Evolutionary conservation across 169 alveolate species (phyloP).

Genomic region (Plasmodium vivax): DNA sequence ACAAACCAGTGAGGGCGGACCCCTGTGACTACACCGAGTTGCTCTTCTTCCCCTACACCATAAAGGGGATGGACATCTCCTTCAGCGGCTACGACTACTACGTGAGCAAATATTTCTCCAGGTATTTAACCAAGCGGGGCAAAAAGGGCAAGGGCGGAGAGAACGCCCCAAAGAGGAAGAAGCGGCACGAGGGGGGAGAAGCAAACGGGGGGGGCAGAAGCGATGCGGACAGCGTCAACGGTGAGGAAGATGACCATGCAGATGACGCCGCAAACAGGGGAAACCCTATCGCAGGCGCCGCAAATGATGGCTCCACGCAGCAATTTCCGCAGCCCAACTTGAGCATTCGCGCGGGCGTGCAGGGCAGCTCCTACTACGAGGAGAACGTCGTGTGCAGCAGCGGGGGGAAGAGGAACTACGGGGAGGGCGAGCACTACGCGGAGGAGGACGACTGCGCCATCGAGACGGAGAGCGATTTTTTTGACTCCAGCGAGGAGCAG

Average conservation of each 20-base stretch:
- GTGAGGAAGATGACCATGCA: background rate
- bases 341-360: background rate
- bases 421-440: background rate
- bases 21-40: slow-evolving; percentile 81
- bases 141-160: background rate
- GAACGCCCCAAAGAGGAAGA: background rate
- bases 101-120: slow-evolving; percentile 60
- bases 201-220: background rate
- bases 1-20: background rate
- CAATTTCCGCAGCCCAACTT: background rate
- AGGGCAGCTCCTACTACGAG: slow-evolving; percentile 68
- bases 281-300: background rate
- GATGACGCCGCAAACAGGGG: background rate
- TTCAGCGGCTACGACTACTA: slow-evolving; percentile 90
- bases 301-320: background rate
- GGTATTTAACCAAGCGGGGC: slow-evolving; percentile 16
- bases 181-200: background rate
- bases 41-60: slow-evolving; percentile 95
- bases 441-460: slow-evolving; percentile 46
- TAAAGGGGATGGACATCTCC: slow-evolving; percentile 99
- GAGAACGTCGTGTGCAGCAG: slow-evolving; percentile 32
- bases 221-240: background rate
- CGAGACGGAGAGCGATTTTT: slow-evolving; percentile 54
- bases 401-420: slow-evolving; percentile 36
- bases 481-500: slow-evolving; percentile 23